phyloP scores from a whole-genome alignment of 2,329 filamentous ascomycete genomes.

The Fusarium sp. region DNA sequence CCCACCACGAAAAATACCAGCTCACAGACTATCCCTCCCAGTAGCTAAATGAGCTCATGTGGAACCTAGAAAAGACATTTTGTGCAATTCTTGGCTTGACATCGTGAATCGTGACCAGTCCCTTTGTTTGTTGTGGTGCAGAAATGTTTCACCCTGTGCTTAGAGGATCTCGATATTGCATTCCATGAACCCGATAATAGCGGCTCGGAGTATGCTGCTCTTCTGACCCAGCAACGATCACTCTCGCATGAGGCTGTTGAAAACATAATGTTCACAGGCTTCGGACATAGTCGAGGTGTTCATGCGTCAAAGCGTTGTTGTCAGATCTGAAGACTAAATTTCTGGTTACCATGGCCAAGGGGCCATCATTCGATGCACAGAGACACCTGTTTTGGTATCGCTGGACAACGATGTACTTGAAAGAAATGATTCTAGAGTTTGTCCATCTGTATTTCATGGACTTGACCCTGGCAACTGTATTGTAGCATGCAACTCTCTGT shows the following conservation, averaged over 20 bases:
- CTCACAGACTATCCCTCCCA: not conserved
- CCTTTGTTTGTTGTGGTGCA: conserved; percentile 1
- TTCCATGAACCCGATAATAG: conserved; percentile 10
- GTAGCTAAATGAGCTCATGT: not conserved
- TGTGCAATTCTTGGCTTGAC: not conserved
- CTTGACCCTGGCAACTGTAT: not conserved
- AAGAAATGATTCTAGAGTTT: not conserved
- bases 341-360: not conserved
- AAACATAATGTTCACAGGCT: not conserved
- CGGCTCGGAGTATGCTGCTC: not conserved
- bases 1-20: not conserved
- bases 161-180: conserved; percentile 2
- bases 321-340: not conserved
- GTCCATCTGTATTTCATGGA: not conserved
- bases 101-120: not conserved
- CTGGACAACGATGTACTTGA: not conserved
- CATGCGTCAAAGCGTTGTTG: not conserved
- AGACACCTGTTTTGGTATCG: not conserved
- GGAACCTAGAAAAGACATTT: not conserved
- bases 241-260: not conserved
- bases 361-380: not conserved
- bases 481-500: not conserved
- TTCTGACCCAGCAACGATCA: conserved; percentile 2
- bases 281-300: not conserved
- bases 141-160: conserved; percentile 21